phyloP scores from a whole-genome alignment of 805 yeast genomes.

The Wickerhamiella domercqiae region DNA sequence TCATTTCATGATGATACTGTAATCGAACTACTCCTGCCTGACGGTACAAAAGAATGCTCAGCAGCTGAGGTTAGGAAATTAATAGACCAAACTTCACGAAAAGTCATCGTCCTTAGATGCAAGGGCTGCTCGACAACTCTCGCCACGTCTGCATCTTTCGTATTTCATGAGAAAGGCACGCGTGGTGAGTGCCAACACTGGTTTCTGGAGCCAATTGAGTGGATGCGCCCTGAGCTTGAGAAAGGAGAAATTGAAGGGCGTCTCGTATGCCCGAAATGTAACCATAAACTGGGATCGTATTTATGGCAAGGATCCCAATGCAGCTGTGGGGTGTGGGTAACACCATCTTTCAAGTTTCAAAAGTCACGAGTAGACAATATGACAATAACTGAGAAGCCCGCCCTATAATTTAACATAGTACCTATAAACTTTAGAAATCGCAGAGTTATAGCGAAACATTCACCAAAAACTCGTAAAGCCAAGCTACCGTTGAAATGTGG shows the following conservation, averaged over 20 bases:
- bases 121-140: conserved; percentile 63
- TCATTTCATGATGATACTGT: neutral
- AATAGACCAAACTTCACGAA: conserved; percentile 10
- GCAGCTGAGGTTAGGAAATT: conserved; percentile 11
- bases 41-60: conserved; percentile 3
- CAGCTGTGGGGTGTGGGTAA: conserved; percentile 90
- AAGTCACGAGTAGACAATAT: conserved; percentile 66
- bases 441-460: no score
- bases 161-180: conserved; percentile 32
- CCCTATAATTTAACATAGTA: neutral
- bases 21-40: conserved; percentile 8
- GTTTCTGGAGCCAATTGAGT: conserved; percentile 73
- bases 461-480: conserved; percentile 21
- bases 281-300: conserved; percentile 75
- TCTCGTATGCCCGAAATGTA: conserved; percentile 71
- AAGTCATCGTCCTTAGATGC: conserved; percentile 38
- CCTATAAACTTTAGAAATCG: neutral
- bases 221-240: conserved; percentile 79
- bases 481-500: conserved; percentile 32
- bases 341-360: conserved; percentile 77
- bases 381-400: conserved; percentile 8
- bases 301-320: conserved; percentile 92
- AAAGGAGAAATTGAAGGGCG: conserved; percentile 75
- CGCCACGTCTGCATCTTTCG: conserved; percentile 47
- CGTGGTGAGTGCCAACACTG: conserved; percentile 52